Evolutionary conservation across 148 eudicot genomes (phyloP).

Genomic region (Drosera capensis): DNA sequence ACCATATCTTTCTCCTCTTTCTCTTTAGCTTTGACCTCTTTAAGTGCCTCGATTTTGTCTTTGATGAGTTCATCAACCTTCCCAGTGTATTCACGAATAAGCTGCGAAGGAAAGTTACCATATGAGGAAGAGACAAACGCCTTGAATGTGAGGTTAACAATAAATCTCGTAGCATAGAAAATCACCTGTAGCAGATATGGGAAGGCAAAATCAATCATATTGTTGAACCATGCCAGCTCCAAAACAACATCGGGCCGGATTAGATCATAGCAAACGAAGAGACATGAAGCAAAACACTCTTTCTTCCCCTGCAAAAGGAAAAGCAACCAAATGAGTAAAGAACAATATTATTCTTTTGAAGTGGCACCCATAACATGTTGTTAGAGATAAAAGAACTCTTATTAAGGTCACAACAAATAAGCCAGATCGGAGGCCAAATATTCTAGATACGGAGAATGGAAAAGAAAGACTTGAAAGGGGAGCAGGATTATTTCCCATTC

Average conservation of each 20-base stretch:
- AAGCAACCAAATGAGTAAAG: background rate
- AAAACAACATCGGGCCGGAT: constrained; percentile 78
- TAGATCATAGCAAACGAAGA: constrained; percentile 84
- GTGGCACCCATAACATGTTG: background rate
- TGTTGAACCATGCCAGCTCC: constrained; percentile 98
- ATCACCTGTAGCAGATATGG: constrained; percentile 86
- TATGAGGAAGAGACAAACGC: background rate
- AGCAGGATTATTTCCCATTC: too few species aligned
- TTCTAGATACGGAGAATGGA: background rate
- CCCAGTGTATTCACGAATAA: constrained; percentile 90
- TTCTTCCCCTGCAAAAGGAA: constrained; percentile 78
- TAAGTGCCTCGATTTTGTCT: constrained; percentile 62
- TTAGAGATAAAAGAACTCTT: background rate
- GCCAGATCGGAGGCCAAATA: background rate
- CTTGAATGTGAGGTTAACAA: background rate
- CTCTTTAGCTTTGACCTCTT: constrained; percentile 73
- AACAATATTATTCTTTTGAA: too few species aligned
- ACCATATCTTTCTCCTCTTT: constrained; percentile 75
- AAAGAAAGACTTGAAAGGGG: background rate
- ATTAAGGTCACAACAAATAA: background rate
- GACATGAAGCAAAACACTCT: constrained; percentile 93
- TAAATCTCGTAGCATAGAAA: background rate
- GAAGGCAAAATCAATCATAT: constrained; percentile 95
- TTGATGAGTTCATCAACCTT: constrained; percentile 93
- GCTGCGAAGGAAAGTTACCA: constrained; percentile 25